Conservation (phyloP, 768 basidiomycete genomes). For the Leucocoprinus leucothites region DNA sequence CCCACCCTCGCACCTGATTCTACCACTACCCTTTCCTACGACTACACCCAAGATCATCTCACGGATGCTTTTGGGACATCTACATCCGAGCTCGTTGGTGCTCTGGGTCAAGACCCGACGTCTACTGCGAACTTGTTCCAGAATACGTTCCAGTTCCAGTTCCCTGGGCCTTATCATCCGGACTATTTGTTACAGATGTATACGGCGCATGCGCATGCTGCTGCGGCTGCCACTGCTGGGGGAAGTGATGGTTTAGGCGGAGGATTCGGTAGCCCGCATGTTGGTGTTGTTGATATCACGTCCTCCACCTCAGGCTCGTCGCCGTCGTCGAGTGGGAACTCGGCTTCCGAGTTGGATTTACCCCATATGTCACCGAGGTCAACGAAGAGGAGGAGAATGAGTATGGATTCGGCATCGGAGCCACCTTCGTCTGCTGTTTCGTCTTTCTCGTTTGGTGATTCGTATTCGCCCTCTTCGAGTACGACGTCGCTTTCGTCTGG, state of each 20-base stretch:
- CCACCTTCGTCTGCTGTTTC: constrained; percentile 64
- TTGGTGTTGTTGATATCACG: background rate
- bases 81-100: constrained; percentile 52
- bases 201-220: constrained; percentile 34
- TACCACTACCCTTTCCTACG: constrained; percentile 55
- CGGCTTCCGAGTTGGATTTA: constrained; percentile 35
- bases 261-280: background rate
- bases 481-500: constrained; percentile 48
- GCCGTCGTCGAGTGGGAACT: background rate
- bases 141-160: constrained; percentile 40
- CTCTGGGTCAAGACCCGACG: constrained; percentile 32
- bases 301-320: background rate
- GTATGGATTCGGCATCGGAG: constrained; percentile 49
- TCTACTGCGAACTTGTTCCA: constrained; percentile 23
- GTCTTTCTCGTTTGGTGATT: constrained; percentile 58
- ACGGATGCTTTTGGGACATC: constrained; percentile 31
- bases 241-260: background rate
- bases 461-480: constrained; percentile 57
- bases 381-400: constrained; percentile 73
- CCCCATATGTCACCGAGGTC: constrained; percentile 41
- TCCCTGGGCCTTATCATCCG: constrained; percentile 73
- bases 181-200: constrained; percentile 63
- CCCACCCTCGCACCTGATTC: constrained; percentile 72
- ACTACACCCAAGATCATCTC: constrained; percentile 40
- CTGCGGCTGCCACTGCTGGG: background rate